Conservation (phyloP, 2,329 filamentous ascomycete genomes). For the Aspergillus phoenicis region DNA sequence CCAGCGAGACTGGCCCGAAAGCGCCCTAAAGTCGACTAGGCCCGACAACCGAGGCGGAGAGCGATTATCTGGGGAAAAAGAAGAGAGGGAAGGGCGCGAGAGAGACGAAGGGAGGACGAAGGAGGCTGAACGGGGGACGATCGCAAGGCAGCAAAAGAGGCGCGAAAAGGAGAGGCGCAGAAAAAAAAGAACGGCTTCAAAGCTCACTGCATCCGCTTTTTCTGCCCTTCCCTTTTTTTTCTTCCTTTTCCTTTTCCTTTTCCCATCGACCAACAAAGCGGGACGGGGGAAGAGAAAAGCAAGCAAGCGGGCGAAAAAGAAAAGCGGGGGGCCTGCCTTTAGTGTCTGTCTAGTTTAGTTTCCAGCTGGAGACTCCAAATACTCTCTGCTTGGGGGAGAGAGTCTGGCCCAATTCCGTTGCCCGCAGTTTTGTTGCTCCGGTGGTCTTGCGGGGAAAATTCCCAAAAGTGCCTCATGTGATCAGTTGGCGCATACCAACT, state of each 20-base stretch:
- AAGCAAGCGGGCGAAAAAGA: background rate
- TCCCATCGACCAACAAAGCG: background rate
- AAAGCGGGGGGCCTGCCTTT: background rate
- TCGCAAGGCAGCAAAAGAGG: conserved; percentile 1
- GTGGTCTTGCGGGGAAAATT: too few species aligned
- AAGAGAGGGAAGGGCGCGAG: background rate
- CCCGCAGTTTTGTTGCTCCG: too few species aligned
- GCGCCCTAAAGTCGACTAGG: conserved; percentile 9
- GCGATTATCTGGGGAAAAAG: conserved; percentile 12
- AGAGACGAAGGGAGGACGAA: background rate
- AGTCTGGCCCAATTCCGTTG: too few species aligned
- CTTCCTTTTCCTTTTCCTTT: background rate
- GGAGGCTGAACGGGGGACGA: conserved; percentile 3
- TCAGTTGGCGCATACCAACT: too few species aligned
- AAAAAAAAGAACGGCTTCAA: background rate
- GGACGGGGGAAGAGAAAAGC: background rate
- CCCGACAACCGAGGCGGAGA: conserved; percentile 6
- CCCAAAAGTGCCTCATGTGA: too few species aligned
- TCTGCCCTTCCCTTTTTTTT: background rate
- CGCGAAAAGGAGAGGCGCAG: background rate
- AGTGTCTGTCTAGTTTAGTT: background rate
- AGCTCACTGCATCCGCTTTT: background rate
- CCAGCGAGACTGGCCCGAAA: conserved; percentile 20
- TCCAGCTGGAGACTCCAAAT: background rate
- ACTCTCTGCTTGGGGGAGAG: too few species aligned